phyloP scores from a whole-genome alignment of 768 basidiomycete genomes.

The Pleurotus citrinopileatus region DNA sequence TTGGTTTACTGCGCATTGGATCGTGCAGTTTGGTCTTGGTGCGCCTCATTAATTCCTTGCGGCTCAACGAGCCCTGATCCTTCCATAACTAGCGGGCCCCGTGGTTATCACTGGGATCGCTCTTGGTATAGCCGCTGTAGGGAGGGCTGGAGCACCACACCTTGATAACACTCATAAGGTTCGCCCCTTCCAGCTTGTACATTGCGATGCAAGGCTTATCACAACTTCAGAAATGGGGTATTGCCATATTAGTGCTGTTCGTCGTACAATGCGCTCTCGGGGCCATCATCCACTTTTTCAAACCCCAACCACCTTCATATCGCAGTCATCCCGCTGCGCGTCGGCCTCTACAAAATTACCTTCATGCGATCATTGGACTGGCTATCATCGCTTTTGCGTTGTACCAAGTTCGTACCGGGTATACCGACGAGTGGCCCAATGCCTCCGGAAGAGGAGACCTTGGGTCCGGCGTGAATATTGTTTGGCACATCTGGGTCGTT shows the following conservation, averaged over 20 bases:
- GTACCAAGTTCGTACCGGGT: slow-evolving; percentile 49
- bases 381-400: slow-evolving; percentile 45
- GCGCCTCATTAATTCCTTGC: too few relatives aligned
- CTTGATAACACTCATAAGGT: slow-evolving; percentile 51
- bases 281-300: slow-evolving; percentile 50
- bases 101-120: slow-evolving; percentile 39
- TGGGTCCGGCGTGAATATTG: slow-evolving; percentile 30
- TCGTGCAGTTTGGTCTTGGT: slow-evolving; percentile 48
- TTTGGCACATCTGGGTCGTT: slow-evolving; percentile 48
- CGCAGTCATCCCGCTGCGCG: slow-evolving; percentile 1
- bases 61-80: slow-evolving; percentile 9
- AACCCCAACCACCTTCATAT: slow-evolving; percentile 30
- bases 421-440: slow-evolving; percentile 45
- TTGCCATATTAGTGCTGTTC: slow-evolving; percentile 48
- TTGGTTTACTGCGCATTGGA: slow-evolving; percentile 57
- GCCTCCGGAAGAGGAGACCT: slow-evolving; percentile 39
- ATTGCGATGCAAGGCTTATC: too few relatives aligned
- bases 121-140: slow-evolving; percentile 41
- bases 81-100: slow-evolving; percentile 34
- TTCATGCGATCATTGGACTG: slow-evolving; percentile 54
- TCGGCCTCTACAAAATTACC: slow-evolving; percentile 56
- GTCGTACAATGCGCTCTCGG: slow-evolving; percentile 47
- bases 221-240: slow-evolving; percentile 41
- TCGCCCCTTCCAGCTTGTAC: not conserved
- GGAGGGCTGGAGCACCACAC: slow-evolving; percentile 30